Percentiles rank a stretch among this genome's conserved stretches.
Evolutionary conservation across 768 basidiomycete genomes (phyloP).

Genomic region (Boletales sp.): DNA sequence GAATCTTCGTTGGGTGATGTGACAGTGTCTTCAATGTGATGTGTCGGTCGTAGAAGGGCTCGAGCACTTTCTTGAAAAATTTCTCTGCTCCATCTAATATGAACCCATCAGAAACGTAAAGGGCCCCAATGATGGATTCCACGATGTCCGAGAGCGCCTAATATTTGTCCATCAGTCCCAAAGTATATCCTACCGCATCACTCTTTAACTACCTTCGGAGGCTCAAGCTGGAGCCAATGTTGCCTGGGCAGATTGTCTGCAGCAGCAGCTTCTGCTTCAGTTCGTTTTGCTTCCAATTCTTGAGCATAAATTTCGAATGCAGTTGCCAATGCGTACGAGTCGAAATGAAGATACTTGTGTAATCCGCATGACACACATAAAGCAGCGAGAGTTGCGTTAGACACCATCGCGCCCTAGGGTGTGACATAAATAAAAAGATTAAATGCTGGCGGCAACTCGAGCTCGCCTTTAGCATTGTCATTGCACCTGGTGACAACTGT

Average conservation of each 20-base stretch:
- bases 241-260: slow-evolving; percentile 59
- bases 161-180: background rate
- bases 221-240: slow-evolving; percentile 74
- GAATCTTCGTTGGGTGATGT: slow-evolving; percentile 71
- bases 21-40: slow-evolving; percentile 70
- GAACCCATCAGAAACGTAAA: slow-evolving; percentile 75
- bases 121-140: slow-evolving; percentile 75
- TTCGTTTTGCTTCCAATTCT: slow-evolving; percentile 43
- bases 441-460: background rate
- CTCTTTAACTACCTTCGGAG: slow-evolving; percentile 59
- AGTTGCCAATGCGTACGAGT: slow-evolving; percentile 48
- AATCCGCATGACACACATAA: slow-evolving; percentile 70
- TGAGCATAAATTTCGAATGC: slow-evolving; percentile 53
- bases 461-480: slow-evolving; percentile 73
- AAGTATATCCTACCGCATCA: too few relatives aligned
- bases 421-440: background rate
- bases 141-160: slow-evolving; percentile 78
- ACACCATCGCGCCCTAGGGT: slow-evolving; percentile 77
- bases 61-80: slow-evolving; percentile 64
- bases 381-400: slow-evolving; percentile 73
- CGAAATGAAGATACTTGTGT: slow-evolving; percentile 56
- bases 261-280: slow-evolving; percentile 45
- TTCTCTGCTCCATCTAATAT: slow-evolving; percentile 55
- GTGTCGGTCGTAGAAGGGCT: slow-evolving; percentile 77
- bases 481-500: slow-evolving; percentile 65